These are phyloP conservation scores for Xerocomus minutiporus DNA, from an alignment of 1,284 basidiomycete genomes.

Conservation along the genomic window DNA sequence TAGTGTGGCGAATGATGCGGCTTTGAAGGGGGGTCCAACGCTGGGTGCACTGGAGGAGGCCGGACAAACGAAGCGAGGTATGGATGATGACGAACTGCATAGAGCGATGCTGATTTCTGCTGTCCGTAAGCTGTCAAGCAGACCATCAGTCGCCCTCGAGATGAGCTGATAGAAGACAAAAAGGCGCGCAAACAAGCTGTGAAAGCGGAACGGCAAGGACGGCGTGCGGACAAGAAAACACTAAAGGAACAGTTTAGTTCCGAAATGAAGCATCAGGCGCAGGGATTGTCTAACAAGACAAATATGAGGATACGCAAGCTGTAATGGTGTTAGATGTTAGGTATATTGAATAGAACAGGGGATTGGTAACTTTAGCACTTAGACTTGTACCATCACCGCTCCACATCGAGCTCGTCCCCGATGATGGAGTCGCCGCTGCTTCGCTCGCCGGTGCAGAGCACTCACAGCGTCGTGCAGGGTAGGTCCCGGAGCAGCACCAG, in stretches of 20 bases:
- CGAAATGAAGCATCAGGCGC: constrained; percentile 73
- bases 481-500: constrained; percentile 62
- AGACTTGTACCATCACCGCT: neutral
- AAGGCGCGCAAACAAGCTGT: constrained; percentile 84
- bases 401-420: neutral
- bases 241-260: constrained; percentile 71
- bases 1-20: constrained; percentile 36
- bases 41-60: constrained; percentile 23
- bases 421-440: constrained; percentile 32
- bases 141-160: constrained; percentile 65
- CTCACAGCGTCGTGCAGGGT: constrained; percentile 41
- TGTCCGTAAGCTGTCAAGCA: constrained; percentile 34
- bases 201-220: constrained; percentile 74
- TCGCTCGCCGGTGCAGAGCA: constrained; percentile 38
- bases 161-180: constrained; percentile 84
- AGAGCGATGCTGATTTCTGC: constrained; percentile 1
- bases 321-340: constrained; percentile 3
- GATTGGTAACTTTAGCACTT: constrained; percentile 3
- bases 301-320: constrained; percentile 18
- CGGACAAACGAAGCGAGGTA: constrained; percentile 32
- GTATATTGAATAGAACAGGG: neutral
- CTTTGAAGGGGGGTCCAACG: neutral
- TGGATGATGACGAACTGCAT: neutral
- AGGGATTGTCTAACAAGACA: constrained; percentile 40
- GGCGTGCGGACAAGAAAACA: constrained; percentile 78